These are phyloP conservation scores for Nannochloris sp. DNA, from an alignment of 139 green algal species.

Conservation along the genomic window DNA sequence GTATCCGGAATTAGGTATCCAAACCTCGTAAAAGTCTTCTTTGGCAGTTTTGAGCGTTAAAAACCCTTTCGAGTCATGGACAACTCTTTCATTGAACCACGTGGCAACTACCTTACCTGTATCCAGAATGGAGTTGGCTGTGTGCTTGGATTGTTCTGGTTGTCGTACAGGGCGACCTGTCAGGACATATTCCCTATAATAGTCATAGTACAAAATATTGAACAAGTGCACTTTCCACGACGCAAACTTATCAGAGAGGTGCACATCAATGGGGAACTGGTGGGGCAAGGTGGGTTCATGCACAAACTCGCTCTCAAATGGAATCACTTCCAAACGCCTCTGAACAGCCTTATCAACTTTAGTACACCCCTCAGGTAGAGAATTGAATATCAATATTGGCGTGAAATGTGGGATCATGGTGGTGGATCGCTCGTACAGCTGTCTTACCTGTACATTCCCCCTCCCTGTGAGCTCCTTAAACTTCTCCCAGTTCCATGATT, in stretches of 20 bases:
- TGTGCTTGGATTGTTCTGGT: neutral
- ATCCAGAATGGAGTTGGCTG: neutral
- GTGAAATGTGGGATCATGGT: too few species aligned
- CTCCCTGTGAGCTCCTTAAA: too few species aligned
- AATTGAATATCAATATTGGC: too few species aligned
- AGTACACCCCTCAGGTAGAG: too few species aligned
- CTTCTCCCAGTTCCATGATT: too few species aligned
- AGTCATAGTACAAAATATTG: conserved; percentile 1
- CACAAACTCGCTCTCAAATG: neutral
- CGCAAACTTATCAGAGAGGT: conserved; percentile 1
- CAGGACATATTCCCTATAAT: neutral
- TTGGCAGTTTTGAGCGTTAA: neutral
- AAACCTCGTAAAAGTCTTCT: neutral
- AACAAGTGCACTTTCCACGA: conserved; percentile 1
- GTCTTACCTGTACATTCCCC: too few species aligned
- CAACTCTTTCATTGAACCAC: neutral
- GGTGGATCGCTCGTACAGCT: too few species aligned
- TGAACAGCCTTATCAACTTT: neutral
- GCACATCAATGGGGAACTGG: neutral
- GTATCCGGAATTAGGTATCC: neutral
- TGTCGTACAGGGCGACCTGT: neutral
- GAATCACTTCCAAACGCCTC: neutral
- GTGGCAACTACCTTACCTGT: neutral
- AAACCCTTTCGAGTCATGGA: neutral
- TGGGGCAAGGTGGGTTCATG: neutral